Evolutionary conservation across 257 asterid genomes (phyloP).

Genomic region (Plantago elongata): DNA sequence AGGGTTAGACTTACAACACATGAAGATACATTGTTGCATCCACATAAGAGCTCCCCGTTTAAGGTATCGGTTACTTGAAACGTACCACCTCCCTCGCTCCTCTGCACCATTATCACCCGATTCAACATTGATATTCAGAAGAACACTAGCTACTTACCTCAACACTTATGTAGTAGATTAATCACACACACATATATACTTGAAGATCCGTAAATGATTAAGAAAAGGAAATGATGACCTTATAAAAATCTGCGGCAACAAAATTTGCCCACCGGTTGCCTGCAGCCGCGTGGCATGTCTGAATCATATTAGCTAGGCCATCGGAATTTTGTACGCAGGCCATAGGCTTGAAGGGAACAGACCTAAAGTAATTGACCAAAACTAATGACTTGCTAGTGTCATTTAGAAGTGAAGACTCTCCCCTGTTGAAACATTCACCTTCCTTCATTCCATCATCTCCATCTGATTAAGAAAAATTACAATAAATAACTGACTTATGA

Average conservation of each 20-base stretch:
- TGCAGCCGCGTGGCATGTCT: conserved; percentile 52
- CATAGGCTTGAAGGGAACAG: conserved; percentile 47
- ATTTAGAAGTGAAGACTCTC: conserved; percentile 50
- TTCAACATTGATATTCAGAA: not conserved
- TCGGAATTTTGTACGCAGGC: conserved; percentile 68
- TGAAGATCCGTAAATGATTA: too few relatives aligned
- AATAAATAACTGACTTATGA: not conserved
- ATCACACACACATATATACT: too few relatives aligned
- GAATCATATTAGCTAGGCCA: conserved; percentile 46
- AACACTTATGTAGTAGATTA: too few relatives aligned
- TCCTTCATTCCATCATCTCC: conserved; percentile 80
- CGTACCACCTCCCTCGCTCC: conserved; percentile 84
- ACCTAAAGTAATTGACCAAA: conserved; percentile 56
- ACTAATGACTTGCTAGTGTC: conserved; percentile 67
- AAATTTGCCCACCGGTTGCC: conserved; percentile 80
- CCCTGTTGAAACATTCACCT: conserved; percentile 62
- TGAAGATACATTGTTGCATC: conserved; percentile 57
- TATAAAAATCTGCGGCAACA: conserved; percentile 72
- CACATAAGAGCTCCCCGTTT: conserved; percentile 70
- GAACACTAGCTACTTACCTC: not conserved
- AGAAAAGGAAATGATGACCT: conserved; percentile 29
- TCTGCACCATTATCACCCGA: conserved; percentile 30
- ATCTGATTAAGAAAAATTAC: conserved; percentile 30
- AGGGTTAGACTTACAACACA: conserved; percentile 38
- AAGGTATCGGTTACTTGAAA: conserved; percentile 55